Conservation (phyloP, 768 basidiomycete species). For the Solioccasus polychromus region DNA sequence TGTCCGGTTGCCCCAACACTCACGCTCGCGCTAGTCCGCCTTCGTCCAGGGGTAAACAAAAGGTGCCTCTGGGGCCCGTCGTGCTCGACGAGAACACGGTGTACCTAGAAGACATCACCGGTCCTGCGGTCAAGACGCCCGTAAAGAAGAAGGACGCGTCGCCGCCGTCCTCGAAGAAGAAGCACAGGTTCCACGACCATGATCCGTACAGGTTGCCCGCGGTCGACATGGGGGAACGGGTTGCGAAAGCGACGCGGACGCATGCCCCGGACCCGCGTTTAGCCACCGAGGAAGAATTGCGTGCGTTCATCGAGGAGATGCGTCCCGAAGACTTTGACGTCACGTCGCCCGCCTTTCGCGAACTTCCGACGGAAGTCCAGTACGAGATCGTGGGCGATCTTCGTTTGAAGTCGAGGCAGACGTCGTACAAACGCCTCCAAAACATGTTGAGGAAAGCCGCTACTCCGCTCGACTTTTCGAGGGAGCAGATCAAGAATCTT, state of each 20-base stretch:
- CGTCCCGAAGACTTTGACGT: constrained; percentile 94
- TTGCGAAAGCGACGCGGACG: constrained; percentile 60
- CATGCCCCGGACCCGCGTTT: constrained; percentile 81
- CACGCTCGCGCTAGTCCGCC: constrained; percentile 15
- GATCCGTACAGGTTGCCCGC: constrained; percentile 95
- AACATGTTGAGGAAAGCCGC: constrained; percentile 78
- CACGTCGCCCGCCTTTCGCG: constrained; percentile 82
- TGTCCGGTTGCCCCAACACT: background rate
- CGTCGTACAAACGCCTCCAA: constrained; percentile 86
- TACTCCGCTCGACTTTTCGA: constrained; percentile 93
- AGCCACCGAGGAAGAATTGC: constrained; percentile 94
- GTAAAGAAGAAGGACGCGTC: constrained; percentile 33
- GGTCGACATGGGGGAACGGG: constrained; percentile 61
- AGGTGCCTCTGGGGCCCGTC: constrained; percentile 43
- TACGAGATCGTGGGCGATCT: constrained; percentile 98
- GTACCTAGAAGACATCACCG: constrained; percentile 84
- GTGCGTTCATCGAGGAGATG: constrained; percentile 93
- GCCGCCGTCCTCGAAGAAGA: constrained; percentile 53
- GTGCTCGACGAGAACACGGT: constrained; percentile 69
- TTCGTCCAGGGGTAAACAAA: constrained; percentile 43
- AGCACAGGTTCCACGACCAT: constrained; percentile 65
- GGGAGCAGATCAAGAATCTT: constrained; percentile 90
- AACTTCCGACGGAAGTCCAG: constrained; percentile 92
- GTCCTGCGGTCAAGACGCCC: constrained; percentile 53
- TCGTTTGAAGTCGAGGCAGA: constrained; percentile 90